Percentiles rank a stretch among this genome's conserved stretches.
Conservation (phyloP, 2,329 filamentous ascomycete genomes). For the Phialemoniopsis sp. region DNA sequence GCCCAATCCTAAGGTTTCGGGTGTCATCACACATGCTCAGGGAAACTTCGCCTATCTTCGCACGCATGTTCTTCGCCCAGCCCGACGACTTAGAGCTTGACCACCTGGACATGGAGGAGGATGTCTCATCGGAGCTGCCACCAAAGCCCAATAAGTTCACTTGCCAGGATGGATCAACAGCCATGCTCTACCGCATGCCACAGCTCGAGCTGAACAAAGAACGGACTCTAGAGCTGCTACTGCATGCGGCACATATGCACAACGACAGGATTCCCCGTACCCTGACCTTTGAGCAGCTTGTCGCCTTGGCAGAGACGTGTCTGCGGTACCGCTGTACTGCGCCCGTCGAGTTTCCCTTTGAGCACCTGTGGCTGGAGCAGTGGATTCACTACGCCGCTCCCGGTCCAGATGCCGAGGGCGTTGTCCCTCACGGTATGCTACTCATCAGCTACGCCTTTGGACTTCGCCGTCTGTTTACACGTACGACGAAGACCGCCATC, state of each 20-base stretch:
- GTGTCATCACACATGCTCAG: slow-evolving; percentile 47
- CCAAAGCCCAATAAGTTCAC: slow-evolving; percentile 26
- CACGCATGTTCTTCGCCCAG: slow-evolving; percentile 33
- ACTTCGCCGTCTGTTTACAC: slow-evolving; percentile 39
- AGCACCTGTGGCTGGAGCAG: slow-evolving; percentile 46
- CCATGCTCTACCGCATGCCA: slow-evolving; percentile 47
- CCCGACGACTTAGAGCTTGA: slow-evolving; percentile 8
- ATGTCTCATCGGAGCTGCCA: slow-evolving; percentile 29
- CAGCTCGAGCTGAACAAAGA: slow-evolving; percentile 40
- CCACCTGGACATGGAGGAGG: slow-evolving; percentile 26
- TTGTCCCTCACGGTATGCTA: slow-evolving; percentile 44
- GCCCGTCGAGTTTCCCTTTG: slow-evolving; percentile 44
- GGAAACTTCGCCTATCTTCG: slow-evolving; percentile 48
- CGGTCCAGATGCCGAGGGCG: slow-evolving; percentile 22
- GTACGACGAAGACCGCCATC: slow-evolving; percentile 44
- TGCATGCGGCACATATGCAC: slow-evolving; percentile 49
- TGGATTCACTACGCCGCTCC: slow-evolving; percentile 41
- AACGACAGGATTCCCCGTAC: slow-evolving; percentile 39
- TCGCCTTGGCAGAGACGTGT: slow-evolving; percentile 46
- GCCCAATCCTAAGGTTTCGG: slow-evolving; percentile 41
- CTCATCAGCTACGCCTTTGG: slow-evolving; percentile 51
- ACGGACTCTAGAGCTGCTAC: slow-evolving; percentile 36
- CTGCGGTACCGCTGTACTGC: slow-evolving; percentile 46
- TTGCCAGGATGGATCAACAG: slow-evolving; percentile 37
- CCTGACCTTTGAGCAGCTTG: slow-evolving; percentile 43